These are phyloP conservation scores for Papiliotrema fonsecae DNA, from an alignment of 1,284 basidiomycete genomes.

Conservation along the genomic window DNA sequence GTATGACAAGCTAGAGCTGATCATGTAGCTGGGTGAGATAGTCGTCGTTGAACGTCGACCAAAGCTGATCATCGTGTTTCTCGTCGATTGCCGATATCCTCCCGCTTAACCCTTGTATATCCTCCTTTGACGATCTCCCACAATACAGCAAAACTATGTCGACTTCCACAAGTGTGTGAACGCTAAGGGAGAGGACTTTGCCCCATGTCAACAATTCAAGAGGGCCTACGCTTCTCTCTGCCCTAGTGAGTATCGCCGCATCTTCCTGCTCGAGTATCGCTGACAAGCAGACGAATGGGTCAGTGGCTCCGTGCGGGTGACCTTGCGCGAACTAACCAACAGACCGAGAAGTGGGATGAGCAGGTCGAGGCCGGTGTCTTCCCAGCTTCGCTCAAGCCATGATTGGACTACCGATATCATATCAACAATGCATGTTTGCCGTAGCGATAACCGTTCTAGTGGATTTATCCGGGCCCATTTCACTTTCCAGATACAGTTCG, in stretches of 20 bases:
- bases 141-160: constrained; percentile 81
- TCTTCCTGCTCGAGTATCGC: neutral
- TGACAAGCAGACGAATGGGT: constrained; percentile 72
- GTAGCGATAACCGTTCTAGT: too few species aligned
- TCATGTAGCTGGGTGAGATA: neutral
- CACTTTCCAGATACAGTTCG: too few species aligned
- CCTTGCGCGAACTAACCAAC: neutral
- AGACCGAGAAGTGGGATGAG: constrained; percentile 85
- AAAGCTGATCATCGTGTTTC: too few species aligned
- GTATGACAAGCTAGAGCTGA: neutral
- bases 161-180: constrained; percentile 97
- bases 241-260: constrained; percentile 68
- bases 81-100: too few species aligned
- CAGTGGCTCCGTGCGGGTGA: constrained; percentile 31
- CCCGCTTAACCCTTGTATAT: too few species aligned
- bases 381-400: constrained; percentile 80
- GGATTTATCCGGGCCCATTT: too few species aligned
- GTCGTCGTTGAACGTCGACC: neutral
- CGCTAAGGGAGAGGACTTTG: constrained; percentile 96
- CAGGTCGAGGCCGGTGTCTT: constrained; percentile 88
- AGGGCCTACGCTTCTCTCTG: constrained; percentile 94
- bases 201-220: constrained; percentile 98
- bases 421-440: neutral
- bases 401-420: too few species aligned
- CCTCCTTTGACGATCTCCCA: neutral